Conservation (phyloP, 352 stramenopile genomes). For the Phytophthora litchii region DNA sequence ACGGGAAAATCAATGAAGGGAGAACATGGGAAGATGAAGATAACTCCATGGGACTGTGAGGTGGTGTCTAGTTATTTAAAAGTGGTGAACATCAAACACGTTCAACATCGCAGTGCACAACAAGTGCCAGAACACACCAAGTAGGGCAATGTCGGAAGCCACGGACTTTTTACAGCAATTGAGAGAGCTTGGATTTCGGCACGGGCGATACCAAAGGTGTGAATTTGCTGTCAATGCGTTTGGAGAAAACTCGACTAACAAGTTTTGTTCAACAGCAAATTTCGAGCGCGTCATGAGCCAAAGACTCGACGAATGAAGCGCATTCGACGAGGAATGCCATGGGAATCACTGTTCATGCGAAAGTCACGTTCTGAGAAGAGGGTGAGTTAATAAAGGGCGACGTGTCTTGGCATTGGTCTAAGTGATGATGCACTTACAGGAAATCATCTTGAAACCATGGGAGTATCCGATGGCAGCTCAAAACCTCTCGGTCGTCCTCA, state of each 20-base stretch:
- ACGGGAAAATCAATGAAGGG: background rate
- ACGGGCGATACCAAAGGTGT: constrained; percentile 64
- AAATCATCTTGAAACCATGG: constrained; percentile 73
- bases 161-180: constrained; percentile 42
- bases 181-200: constrained; percentile 43
- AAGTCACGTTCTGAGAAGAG: constrained; percentile 70
- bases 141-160: background rate
- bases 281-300: constrained; percentile 47
- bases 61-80: constrained; percentile 15
- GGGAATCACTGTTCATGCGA: constrained; percentile 85
- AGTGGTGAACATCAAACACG: background rate
- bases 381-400: constrained; percentile 31
- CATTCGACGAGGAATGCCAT: constrained; percentile 39
- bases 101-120: background rate
- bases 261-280: constrained; percentile 49
- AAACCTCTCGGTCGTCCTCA: constrained; percentile 77
- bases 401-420: background rate
- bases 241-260: background rate
- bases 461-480: constrained; percentile 84
- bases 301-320: constrained; percentile 48
- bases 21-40: constrained; percentile 20
- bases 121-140: constrained; percentile 1
- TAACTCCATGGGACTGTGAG: too few relatives aligned
- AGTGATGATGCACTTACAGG: constrained; percentile 26
- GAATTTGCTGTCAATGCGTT: background rate